Evolutionary conservation across 2,329 filamentous ascomycete genomes (phyloP).

Genomic region (Colletotrichum tamarilloi): DNA sequence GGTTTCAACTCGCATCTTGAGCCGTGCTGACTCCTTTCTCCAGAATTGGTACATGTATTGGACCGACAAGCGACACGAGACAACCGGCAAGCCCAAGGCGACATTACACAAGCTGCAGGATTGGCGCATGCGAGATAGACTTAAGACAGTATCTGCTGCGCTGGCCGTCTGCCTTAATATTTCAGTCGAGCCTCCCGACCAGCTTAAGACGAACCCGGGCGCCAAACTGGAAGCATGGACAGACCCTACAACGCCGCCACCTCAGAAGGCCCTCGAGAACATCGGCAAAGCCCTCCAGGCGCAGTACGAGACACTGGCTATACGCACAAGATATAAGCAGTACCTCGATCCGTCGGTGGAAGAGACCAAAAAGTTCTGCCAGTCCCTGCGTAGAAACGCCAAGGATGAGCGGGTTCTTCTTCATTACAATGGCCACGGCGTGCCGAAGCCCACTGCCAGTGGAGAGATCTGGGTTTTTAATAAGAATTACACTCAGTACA

Average conservation of each 20-base stretch:
- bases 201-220: conserved; percentile 93
- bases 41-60: conserved; percentile 99
- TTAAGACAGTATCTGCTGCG: conserved; percentile 96
- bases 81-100: conserved; percentile 85
- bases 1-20: conserved; percentile 4
- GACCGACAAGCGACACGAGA: conserved; percentile 97
- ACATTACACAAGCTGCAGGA: conserved; percentile 78
- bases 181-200: conserved; percentile 95
- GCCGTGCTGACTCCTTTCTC: conserved; percentile 34
- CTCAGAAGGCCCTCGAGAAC: conserved; percentile 88
- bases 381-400: conserved; percentile 88
- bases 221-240: conserved; percentile 98
- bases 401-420: conserved; percentile 97
- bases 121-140: conserved; percentile 95
- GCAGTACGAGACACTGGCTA: conserved; percentile 95
- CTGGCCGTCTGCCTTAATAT: conserved; percentile 96
- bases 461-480: conserved; percentile 99
- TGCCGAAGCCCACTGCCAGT: conserved; percentile 93
- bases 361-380: conserved; percentile 96
- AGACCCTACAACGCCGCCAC: conserved; percentile 84
- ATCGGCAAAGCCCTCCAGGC: conserved; percentile 97
- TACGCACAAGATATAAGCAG: conserved; percentile 97
- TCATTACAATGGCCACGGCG: conserved; percentile 98
- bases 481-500: conserved; percentile 98
- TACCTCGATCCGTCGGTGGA: conserved; percentile 96